Conservation (phyloP, 148 eudicot genomes). For the Silene conica region DNA sequence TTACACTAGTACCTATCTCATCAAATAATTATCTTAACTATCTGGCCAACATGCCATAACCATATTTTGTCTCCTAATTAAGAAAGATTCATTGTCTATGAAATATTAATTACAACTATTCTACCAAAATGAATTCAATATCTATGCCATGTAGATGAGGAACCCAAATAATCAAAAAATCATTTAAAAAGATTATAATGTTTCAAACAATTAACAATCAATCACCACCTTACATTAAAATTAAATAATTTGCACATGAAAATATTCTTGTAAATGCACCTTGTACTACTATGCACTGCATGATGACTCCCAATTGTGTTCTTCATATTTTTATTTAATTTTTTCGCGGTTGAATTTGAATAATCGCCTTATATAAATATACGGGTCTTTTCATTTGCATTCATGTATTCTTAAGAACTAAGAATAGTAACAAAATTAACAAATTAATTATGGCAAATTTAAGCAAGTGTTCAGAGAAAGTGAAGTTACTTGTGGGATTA, state of each 20-base stretch:
- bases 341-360: not conserved
- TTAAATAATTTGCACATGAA: slow-evolving; percentile 37
- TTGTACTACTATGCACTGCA: slow-evolving; percentile 38
- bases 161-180: slow-evolving; percentile 18
- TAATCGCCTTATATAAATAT: slow-evolving; percentile 5
- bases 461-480: slow-evolving; percentile 39
- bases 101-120: slow-evolving; percentile 15
- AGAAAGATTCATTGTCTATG: slow-evolving; percentile 39
- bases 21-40: slow-evolving; percentile 18
- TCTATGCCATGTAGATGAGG: not conserved
- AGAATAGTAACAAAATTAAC: not conserved
- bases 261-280: slow-evolving; percentile 42
- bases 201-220: not conserved
- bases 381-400: slow-evolving; percentile 4
- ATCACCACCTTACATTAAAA: slow-evolving; percentile 1
- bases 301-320: too few relatives aligned
- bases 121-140: not conserved
- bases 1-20: not conserved
- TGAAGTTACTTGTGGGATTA: slow-evolving; percentile 66
- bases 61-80: slow-evolving; percentile 43
- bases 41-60: slow-evolving; percentile 52
- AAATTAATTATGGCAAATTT: slow-evolving; percentile 34
- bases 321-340: slow-evolving; percentile 5
- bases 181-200: not conserved
- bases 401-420: not conserved